phyloP scores from a whole-genome alignment of 495 filamentous ascomycete genomes.

The Oidiodendron maius region DNA sequence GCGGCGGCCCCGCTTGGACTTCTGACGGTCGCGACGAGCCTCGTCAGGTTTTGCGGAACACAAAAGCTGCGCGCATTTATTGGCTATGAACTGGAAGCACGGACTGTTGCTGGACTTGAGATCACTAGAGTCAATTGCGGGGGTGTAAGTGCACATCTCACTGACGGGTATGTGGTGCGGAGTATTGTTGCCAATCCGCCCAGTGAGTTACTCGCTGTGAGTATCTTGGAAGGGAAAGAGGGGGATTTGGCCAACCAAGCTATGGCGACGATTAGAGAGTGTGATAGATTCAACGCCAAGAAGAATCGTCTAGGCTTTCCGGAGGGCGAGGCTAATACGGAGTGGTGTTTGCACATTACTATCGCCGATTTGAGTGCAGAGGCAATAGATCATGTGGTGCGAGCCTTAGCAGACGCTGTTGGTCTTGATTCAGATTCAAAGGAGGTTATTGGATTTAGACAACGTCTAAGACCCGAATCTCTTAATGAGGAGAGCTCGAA shows the following conservation, averaged over 20 bases:
- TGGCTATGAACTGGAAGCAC: conserved; percentile 10
- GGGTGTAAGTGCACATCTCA: conserved; percentile 7
- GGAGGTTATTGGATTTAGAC: not conserved
- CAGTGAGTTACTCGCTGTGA: conserved; percentile 3
- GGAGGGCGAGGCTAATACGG: not conserved
- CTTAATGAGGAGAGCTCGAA: not conserved
- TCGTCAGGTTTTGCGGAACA: conserved; percentile 8
- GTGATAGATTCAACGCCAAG: conserved; percentile 2
- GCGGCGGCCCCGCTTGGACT: conserved; percentile 5
- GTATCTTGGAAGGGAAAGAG: not conserved
- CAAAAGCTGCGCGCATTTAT: conserved; percentile 6
- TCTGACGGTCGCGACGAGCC: conserved; percentile 6
- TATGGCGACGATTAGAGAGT: not conserved
- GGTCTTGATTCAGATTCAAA: not conserved
- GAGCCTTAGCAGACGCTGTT: not conserved
- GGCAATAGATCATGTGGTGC: not conserved
- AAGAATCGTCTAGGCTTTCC: not conserved
- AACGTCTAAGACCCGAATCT: no score
- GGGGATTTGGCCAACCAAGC: not conserved
- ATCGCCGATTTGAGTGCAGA: not conserved
- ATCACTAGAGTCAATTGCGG: conserved; percentile 7
- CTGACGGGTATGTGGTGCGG: conserved; percentile 5
- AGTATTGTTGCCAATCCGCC: conserved; percentile 1
- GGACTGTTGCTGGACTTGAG: conserved; percentile 5
- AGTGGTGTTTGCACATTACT: conserved; percentile 6